These are phyloP conservation scores for Albatrellus sp. DNA, from an alignment of 1,284 basidiomycete species.

Conservation along the genomic window DNA sequence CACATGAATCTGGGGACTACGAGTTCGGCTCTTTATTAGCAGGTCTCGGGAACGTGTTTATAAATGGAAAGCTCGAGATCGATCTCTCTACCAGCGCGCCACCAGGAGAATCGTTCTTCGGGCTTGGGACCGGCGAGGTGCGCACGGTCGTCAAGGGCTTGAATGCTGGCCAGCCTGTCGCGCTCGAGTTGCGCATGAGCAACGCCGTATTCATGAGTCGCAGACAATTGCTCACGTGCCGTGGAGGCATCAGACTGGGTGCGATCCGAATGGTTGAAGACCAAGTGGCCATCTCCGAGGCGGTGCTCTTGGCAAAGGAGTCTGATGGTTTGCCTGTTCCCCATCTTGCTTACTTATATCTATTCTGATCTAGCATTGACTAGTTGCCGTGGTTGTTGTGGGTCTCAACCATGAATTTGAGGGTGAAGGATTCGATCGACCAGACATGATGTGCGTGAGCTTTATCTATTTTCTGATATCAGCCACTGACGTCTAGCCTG, in stretches of 20 bases:
- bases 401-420: slow-evolving; percentile 45
- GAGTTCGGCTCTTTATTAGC: slow-evolving; percentile 62
- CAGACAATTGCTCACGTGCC: slow-evolving; percentile 22
- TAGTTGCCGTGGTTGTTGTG: slow-evolving; percentile 45
- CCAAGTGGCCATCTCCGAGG: slow-evolving; percentile 26
- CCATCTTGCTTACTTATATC: background rate
- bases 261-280: slow-evolving; percentile 21
- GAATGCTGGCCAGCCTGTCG: slow-evolving; percentile 23
- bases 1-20: slow-evolving; percentile 36
- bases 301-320: slow-evolving; percentile 32
- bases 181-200: slow-evolving; percentile 24
- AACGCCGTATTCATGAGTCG: slow-evolving; percentile 21
- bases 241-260: slow-evolving; percentile 36
- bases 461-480: background rate
- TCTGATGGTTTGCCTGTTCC: slow-evolving; percentile 24
- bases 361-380: background rate
- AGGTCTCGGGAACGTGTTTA: slow-evolving; percentile 48
- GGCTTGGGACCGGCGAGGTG: slow-evolving; percentile 28
- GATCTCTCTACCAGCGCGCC: slow-evolving; percentile 60
- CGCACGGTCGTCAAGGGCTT: slow-evolving; percentile 21
- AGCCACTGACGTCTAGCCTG: background rate
- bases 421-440: slow-evolving; percentile 56
- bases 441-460: slow-evolving; percentile 23
- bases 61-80: slow-evolving; percentile 44
- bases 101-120: slow-evolving; percentile 56